phyloP scores from a whole-genome alignment of 805 yeast genomes.

The Brettanomyces naardenensis region DNA sequence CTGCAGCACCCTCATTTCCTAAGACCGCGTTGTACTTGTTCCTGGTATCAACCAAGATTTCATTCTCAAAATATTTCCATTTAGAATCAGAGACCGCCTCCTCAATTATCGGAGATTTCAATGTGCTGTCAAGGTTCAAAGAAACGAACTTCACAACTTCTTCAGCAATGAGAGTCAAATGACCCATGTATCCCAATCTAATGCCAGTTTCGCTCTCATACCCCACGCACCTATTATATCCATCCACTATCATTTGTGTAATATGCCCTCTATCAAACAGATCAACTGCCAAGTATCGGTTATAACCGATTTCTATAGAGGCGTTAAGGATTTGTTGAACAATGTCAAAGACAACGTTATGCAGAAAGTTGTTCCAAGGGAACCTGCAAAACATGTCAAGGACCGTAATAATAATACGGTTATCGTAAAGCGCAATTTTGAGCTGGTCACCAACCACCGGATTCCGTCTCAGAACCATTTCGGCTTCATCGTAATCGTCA shows the following conservation, averaged over 20 bases:
- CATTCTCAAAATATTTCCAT: slow-evolving; percentile 58
- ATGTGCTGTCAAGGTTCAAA: slow-evolving; percentile 49
- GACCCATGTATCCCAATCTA: slow-evolving; percentile 96
- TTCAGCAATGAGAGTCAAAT: slow-evolving; percentile 84
- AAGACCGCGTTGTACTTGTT: slow-evolving; percentile 90
- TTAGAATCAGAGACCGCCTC: slow-evolving; percentile 24
- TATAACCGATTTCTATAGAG: slow-evolving; percentile 69
- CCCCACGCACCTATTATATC: slow-evolving; percentile 51
- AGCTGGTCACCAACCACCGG: slow-evolving; percentile 84
- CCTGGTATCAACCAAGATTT: slow-evolving; percentile 78
- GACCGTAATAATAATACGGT: slow-evolving; percentile 59
- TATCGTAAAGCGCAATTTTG: slow-evolving; percentile 76
- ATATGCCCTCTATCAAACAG: slow-evolving; percentile 58
- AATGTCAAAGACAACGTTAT: slow-evolving; percentile 93
- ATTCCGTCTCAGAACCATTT: slow-evolving; percentile 34
- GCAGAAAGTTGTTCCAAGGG: slow-evolving; percentile 97
- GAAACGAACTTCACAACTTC: slow-evolving; percentile 83
- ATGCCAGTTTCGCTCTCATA: slow-evolving; percentile 54
- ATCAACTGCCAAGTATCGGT: slow-evolving; percentile 67
- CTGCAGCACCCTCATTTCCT: slow-evolving; percentile 42
- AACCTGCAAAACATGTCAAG: slow-evolving; percentile 67
- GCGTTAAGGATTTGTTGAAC: slow-evolving; percentile 90
- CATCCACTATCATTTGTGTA: slow-evolving; percentile 50
- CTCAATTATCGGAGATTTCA: slow-evolving; percentile 43
- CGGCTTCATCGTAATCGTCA: slow-evolving; percentile 15